Evolutionary conservation across 2,329 filamentous ascomycete genomes (phyloP), one percentile per base, ranked within the genome.

Genomic region (Venturiaceae sp.): DNA sequence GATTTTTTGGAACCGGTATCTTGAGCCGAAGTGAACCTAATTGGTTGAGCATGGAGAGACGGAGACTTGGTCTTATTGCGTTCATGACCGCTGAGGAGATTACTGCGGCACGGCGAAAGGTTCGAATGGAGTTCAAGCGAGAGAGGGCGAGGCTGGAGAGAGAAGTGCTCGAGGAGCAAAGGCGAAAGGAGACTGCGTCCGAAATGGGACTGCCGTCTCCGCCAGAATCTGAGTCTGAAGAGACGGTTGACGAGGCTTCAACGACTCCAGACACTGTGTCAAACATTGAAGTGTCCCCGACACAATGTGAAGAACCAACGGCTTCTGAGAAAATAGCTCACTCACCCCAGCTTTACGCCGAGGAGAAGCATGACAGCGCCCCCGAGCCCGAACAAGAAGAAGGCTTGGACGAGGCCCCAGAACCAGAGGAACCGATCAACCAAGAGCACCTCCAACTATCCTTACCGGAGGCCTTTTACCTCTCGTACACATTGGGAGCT

Each of bases 1-100:
- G 94, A 5, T 99, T 99, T 74, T 99, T 92, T 72, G 95, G 95
- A 53, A 96, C 96, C 72, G 94, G 94, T 47, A 92, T 79, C 65
- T 77, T 97, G 60, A 96, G 92, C 75, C 84, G 95, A 66, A 96
- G 92, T 77, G 92, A 99, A 71, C 92, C 92, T 3, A 94, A 85
- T 64, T 99, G 94, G 94, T 72, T 96, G 55, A 88, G 88, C 63
- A 81, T 88, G 62, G 90, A 96, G 72, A 87, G 89, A 71, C 84
- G 86, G 30, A 82, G 86, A 55, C 80, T 80, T 60, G 88, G 88
- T 11, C 72, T 85, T 16, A 74, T 84, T 28, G 80, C 83, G 33
- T 77, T 75, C 26, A 80, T 83, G 63, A 94, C 94, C 46, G 92
- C 87, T 64, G 92, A 96, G 73, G 86, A 95, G 61, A 77, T 84